Evolutionary conservation across 495 filamentous ascomycete genomes (phyloP).

Genomic region (Cenococcum geophilum): DNA sequence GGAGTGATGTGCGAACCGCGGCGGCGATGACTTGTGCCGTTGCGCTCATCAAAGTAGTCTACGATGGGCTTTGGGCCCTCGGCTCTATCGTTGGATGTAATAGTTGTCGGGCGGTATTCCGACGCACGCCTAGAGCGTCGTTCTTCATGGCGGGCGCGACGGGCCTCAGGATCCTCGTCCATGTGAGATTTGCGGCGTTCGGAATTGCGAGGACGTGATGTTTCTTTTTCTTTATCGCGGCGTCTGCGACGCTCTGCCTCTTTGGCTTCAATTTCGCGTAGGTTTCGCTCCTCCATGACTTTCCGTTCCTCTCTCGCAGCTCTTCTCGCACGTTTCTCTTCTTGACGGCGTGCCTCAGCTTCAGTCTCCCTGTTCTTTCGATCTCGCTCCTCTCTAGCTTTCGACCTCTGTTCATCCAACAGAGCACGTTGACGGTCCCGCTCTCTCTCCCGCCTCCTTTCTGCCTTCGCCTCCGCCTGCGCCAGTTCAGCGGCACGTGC

Average conservation of each 20-base stretch:
- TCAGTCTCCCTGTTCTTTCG: constrained; percentile 29
- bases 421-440: constrained; percentile 22
- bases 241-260: constrained; percentile 21
- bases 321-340: constrained; percentile 28
- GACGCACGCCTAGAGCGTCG: constrained; percentile 23
- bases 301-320: constrained; percentile 24
- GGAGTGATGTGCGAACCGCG: constrained; percentile 15
- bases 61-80: constrained; percentile 11
- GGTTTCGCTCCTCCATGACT: constrained; percentile 9
- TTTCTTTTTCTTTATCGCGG: constrained; percentile 26
- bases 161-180: constrained; percentile 29
- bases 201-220: constrained; percentile 15
- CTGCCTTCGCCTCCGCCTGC: constrained; percentile 23
- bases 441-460: constrained; percentile 24
- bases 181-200: constrained; percentile 26
- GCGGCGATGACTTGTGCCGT: constrained; percentile 17
- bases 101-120: constrained; percentile 11
- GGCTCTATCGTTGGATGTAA: constrained; percentile 15
- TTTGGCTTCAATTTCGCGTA: not conserved
- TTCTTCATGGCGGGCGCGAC: constrained; percentile 24
- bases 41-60: constrained; percentile 33
- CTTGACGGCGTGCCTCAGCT: constrained; percentile 28
- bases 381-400: constrained; percentile 25
- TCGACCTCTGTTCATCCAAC: constrained; percentile 28
- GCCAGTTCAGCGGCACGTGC: constrained; percentile 20